Evolutionary conservation across 2,329 filamentous ascomycete genomes (phyloP).

Genomic region (Onygena corvina): DNA sequence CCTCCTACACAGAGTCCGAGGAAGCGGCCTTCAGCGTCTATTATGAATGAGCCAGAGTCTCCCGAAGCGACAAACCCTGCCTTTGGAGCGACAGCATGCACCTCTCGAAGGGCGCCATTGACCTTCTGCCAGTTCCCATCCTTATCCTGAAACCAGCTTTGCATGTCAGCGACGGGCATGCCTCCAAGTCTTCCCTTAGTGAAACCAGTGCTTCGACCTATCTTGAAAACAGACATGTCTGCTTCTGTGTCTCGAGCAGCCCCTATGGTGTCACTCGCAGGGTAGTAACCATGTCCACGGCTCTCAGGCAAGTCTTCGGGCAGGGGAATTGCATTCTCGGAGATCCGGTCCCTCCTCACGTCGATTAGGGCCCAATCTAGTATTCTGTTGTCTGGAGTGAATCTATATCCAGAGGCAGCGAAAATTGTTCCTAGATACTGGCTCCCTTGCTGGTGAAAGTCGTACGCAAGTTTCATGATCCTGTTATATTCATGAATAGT

Average conservation of each 20-base stretch:
- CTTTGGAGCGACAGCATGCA: neutral
- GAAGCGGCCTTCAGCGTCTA: neutral
- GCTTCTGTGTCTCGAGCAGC: neutral
- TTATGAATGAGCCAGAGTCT: neutral
- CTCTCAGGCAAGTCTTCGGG: neutral
- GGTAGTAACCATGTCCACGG: neutral
- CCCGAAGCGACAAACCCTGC: neutral
- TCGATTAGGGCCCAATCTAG: constrained; percentile 1
- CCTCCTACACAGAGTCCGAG: neutral
- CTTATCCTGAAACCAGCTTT: neutral
- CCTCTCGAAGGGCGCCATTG: neutral
- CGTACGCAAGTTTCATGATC: neutral
- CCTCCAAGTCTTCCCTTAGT: neutral
- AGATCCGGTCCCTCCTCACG: neutral
- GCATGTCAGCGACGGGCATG: neutral
- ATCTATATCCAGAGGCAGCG: neutral
- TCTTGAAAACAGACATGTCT: neutral
- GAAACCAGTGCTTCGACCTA: neutral
- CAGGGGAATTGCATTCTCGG: neutral
- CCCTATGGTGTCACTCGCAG: neutral
- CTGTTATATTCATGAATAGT: neutral
- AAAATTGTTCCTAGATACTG: neutral
- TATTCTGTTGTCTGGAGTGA: neutral
- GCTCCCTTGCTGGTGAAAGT: neutral
- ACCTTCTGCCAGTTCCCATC: neutral